These are phyloP conservation scores for Iberis amara DNA, from an alignment of 441 rosid genomes.

Conservation along the genomic window DNA sequence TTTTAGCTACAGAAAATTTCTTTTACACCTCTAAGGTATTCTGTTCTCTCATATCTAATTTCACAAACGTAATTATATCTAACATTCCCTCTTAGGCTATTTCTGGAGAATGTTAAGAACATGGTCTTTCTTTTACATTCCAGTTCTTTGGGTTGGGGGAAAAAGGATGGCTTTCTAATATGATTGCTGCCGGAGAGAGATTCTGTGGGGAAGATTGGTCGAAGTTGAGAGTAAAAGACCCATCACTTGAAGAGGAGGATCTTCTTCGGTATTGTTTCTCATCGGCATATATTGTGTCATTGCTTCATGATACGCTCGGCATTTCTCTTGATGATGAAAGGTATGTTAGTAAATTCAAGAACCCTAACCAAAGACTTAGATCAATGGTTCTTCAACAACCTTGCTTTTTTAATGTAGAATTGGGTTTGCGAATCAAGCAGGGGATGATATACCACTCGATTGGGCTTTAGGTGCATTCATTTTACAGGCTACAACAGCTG, in stretches of 20 bases:
- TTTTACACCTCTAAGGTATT: slow-evolving; percentile 83
- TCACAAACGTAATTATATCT: not conserved
- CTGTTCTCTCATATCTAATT: slow-evolving; percentile 2
- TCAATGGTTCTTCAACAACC: slow-evolving; percentile 2
- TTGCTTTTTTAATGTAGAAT: slow-evolving; percentile 38
- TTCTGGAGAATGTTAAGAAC: slow-evolving; percentile 25
- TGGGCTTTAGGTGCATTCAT: slow-evolving; percentile 96
- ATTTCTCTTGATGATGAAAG: slow-evolving; percentile 72
- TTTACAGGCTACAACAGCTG: slow-evolving; percentile 41
- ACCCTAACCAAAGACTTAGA: not conserved
- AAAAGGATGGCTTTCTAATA: slow-evolving; percentile 48
- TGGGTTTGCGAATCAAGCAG: slow-evolving; percentile 57
- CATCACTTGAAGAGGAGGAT: slow-evolving; percentile 56
- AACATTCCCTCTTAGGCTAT: not conserved
- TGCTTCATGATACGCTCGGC: slow-evolving; percentile 87
- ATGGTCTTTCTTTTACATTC: slow-evolving; percentile 17
- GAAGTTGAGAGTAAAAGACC: slow-evolving; percentile 51
- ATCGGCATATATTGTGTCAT: slow-evolving; percentile 81
- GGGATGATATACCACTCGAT: slow-evolving; percentile 64
- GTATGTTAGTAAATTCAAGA: slow-evolving; percentile 33
- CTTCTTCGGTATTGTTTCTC: slow-evolving; percentile 81
- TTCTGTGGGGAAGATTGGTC: slow-evolving; percentile 92
- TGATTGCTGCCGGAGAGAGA: slow-evolving; percentile 57
- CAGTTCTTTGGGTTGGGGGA: slow-evolving; percentile 71
- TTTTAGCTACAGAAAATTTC: slow-evolving; percentile 89